Evolutionary conservation across 768 basidiomycete species (phyloP), one percentile per base, ranked within the genome.

Genomic region (Hygrocybe punicea): DNA sequence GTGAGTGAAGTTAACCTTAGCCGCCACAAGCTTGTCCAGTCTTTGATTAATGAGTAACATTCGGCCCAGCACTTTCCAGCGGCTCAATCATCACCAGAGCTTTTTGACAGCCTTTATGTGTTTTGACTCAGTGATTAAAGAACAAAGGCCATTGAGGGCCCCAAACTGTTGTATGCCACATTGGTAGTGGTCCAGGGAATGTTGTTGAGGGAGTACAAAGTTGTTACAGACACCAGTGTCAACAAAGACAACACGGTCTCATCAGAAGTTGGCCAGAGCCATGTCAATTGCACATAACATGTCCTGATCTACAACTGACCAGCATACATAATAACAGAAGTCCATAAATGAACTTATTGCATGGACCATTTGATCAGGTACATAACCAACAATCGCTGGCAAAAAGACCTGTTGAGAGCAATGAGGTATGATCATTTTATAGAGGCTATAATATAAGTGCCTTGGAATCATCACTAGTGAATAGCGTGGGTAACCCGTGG

Each of bases 71-170:
- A 10, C 63, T 6, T 65, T 58, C 33, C 51, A 62, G 17, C 58
- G 58, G 37, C 52, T 68, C 1, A 66, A 68, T 3, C 62, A 55
- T 2, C 57, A 36, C 62, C 64, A 68, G 6, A 63, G 67, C 37
- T 63, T 54, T 50, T 68, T 66, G 14, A 68, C 67, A n/a, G 67
- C 65, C 4, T 63, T 63, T 39, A 65, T 68, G 40, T 68, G 67
- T 25, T 64, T 62, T 2, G 65, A 61, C 53, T 68, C 65, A 13
- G 61, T 64, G 21, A 66, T 66, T 2, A 65, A 65, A 14, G 67
- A 63, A 48, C 62, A 66, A 10, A 63, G 39, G 17, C 66, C 63
- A 35, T 66, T 58, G 4, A 62, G 66, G 6, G 65, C 60, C 5
- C 63, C 63, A 56, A 62, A 66, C 2, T 36, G 40, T 33, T 59